Percentiles rank a stretch among this genome's conserved stretches.
Conservation (phyloP, 2,329 filamentous ascomycete genomes). For the Trichoderma breve region DNA sequence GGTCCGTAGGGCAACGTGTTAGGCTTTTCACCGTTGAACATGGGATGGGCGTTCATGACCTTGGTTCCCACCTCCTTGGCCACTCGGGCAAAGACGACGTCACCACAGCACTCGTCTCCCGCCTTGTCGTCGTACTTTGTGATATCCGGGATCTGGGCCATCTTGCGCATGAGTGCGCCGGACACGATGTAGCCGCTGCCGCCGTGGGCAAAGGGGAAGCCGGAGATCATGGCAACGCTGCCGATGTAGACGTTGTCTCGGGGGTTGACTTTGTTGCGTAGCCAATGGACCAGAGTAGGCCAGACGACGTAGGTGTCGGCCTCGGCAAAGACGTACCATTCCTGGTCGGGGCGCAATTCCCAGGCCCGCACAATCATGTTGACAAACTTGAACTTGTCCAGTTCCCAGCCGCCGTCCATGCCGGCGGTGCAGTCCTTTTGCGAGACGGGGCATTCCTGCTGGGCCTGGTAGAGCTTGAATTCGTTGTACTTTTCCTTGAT, state of each 20-base stretch:
- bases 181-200: constrained; percentile 58
- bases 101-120: constrained; percentile 49
- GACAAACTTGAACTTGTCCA: constrained; percentile 63
- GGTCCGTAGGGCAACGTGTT: constrained; percentile 48
- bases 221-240: constrained; percentile 47
- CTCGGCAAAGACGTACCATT: constrained; percentile 62
- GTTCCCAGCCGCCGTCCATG: constrained; percentile 45
- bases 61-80: constrained; percentile 44
- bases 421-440: constrained; percentile 43
- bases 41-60: constrained; percentile 47
- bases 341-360: constrained; percentile 49
- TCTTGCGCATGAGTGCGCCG: constrained; percentile 48
- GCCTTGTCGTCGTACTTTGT: constrained; percentile 47
- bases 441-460: constrained; percentile 46
- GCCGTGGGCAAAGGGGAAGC: constrained; percentile 53
- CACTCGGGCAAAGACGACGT: constrained; percentile 50
- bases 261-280: constrained; percentile 44
- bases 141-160: constrained; percentile 45
- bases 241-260: constrained; percentile 49
- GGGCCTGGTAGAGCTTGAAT: constrained; percentile 47
- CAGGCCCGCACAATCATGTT: constrained; percentile 58
- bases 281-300: constrained; percentile 51
- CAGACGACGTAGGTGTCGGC: constrained; percentile 59
- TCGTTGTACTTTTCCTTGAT: constrained; percentile 41
- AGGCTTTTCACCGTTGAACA: constrained; percentile 57